phyloP scores from a whole-genome alignment of 805 yeast species.

The Clavispora vitiphila region DNA sequence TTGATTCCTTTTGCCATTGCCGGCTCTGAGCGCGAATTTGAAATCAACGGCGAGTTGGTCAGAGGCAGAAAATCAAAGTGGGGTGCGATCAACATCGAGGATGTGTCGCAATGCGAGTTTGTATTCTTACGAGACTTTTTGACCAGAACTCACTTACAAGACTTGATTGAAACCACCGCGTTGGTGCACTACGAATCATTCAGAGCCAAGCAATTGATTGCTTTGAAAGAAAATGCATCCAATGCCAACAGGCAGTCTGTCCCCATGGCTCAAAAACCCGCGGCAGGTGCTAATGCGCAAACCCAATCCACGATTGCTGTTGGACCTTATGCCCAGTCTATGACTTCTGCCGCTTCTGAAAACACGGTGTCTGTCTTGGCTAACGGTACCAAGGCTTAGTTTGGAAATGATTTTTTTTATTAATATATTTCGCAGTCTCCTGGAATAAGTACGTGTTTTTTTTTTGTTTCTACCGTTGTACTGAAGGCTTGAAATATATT shows the following conservation, averaged over 20 bases:
- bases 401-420: not conserved
- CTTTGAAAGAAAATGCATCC: conserved; percentile 84
- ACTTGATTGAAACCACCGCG: conserved; percentile 88
- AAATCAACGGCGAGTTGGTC: conserved; percentile 70
- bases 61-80: conserved; percentile 91
- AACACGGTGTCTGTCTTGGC: conserved; percentile 5
- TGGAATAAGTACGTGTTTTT: not conserved
- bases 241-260: conserved; percentile 37
- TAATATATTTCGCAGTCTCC: not conserved
- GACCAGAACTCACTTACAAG: conserved; percentile 93
- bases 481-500: not conserved
- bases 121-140: conserved; percentile 89
- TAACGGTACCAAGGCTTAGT: conserved; percentile 2
- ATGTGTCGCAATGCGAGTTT: conserved; percentile 93
- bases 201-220: conserved; percentile 89
- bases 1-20: conserved; percentile 91
- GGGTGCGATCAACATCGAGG: conserved; percentile 93
- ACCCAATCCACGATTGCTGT: conserved; percentile 4
- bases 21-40: conserved; percentile 78
- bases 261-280: conserved; percentile 6
- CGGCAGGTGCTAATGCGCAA: conserved; percentile 4
- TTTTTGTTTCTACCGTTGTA: not conserved
- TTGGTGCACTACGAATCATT: conserved; percentile 86
- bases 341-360: conserved; percentile 16
- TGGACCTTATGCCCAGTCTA: conserved; percentile 7